phyloP scores from a whole-genome alignment of 2,329 filamentous ascomycete species.

The Chrysosporium keratinophilum region DNA sequence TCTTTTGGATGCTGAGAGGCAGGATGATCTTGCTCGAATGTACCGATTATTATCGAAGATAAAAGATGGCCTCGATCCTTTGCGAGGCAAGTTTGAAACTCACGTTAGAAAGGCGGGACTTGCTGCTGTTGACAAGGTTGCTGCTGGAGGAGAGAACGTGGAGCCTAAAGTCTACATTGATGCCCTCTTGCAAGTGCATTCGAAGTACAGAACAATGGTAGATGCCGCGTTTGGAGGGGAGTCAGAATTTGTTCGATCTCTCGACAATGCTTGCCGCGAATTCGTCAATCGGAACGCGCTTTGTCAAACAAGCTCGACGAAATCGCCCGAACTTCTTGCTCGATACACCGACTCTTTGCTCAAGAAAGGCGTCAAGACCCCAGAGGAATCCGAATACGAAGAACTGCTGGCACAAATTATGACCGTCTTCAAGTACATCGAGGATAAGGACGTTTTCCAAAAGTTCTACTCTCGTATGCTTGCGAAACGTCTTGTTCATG shows the following conservation, averaged over 20 bases:
- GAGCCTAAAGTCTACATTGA: constrained; percentile 97
- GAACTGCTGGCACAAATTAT: constrained; percentile 83
- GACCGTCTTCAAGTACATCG: constrained; percentile 99
- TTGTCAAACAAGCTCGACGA: constrained; percentile 85
- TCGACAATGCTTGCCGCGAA: constrained; percentile 94
- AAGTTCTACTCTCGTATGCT: constrained; percentile 98
- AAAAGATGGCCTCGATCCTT: constrained; percentile 78
- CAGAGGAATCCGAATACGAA: constrained; percentile 89
- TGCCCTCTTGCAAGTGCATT: constrained; percentile 85
- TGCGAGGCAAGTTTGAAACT: constrained; percentile 76
- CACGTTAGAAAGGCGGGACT: constrained; percentile 87
- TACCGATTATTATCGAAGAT: constrained; percentile 85
- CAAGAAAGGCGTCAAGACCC: constrained; percentile 75
- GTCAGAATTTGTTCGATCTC: constrained; percentile 87
- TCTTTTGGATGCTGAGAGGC: constrained; percentile 83
- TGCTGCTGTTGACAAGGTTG: constrained; percentile 80
- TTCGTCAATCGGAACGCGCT: constrained; percentile 97
- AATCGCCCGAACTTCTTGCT: constrained; percentile 85
- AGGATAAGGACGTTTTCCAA: constrained; percentile 99
- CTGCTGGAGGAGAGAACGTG: constrained; percentile 74
- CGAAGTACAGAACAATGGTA: constrained; percentile 82
- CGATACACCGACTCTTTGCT: constrained; percentile 91
- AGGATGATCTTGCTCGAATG: constrained; percentile 94
- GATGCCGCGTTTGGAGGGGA: constrained; percentile 89
- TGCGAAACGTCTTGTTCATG: constrained; percentile 86